Conservation (phyloP, 805 yeast genomes). For the Starmerella apis region DNA sequence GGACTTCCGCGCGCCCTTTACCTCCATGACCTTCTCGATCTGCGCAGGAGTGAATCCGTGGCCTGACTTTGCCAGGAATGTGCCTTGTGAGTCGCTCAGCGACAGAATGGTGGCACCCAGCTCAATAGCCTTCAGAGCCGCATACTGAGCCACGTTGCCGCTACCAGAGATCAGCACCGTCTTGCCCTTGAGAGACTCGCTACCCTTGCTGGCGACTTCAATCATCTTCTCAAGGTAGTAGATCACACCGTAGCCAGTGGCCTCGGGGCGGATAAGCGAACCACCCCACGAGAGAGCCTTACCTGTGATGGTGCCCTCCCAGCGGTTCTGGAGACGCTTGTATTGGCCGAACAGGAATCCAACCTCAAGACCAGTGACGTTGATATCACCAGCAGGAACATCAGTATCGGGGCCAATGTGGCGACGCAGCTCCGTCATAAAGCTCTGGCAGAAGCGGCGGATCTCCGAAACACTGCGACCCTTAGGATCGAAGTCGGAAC, state of each 20-base stretch:
- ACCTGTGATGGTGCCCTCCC: conserved; percentile 97
- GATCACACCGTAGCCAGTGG: conserved; percentile 95
- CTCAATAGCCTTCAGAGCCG: conserved; percentile 94
- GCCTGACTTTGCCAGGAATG: conserved; percentile 47
- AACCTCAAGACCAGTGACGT: conserved; percentile 93
- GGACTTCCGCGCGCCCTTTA: conserved; percentile 61
- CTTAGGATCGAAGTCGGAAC: conserved; percentile 95
- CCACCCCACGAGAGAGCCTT: conserved; percentile 99
- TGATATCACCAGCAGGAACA: conserved; percentile 99
- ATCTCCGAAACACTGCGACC: conserved; percentile 87
- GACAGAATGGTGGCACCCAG: conserved; percentile 93
- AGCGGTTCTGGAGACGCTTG: conserved; percentile 79
- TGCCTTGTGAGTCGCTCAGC: conserved; percentile 89
- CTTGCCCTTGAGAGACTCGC: conserved; percentile 85
- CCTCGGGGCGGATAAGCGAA: conserved; percentile 97
- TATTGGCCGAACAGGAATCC: conserved; percentile 96
- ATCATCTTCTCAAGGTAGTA: conserved; percentile 97
- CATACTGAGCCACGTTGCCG: conserved; percentile 98
- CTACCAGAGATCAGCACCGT: conserved; percentile 95
- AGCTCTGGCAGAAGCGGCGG: conserved; percentile 91
- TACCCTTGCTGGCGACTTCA: conserved; percentile 80
- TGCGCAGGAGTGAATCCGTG: conserved; percentile 79
- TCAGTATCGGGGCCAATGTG: conserved; percentile 96
- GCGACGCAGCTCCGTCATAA: conserved; percentile 90
- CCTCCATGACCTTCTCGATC: conserved; percentile 66